Base-by-base conservation (phyloP, 2,329 filamentous ascomycete genomes). In the Zymoseptoria crescenta region DNA sequence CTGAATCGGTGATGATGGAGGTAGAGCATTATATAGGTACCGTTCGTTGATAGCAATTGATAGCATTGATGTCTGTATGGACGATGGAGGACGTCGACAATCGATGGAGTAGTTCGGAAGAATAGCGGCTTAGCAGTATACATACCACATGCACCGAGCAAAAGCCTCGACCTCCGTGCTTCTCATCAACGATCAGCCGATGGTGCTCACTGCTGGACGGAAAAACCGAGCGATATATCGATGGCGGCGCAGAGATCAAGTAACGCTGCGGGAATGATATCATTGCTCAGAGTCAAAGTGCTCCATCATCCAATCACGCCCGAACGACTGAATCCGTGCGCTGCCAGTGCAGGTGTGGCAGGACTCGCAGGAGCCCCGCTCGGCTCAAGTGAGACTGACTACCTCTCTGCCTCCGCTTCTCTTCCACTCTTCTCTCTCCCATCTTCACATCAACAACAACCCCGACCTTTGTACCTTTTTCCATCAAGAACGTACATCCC, bases 331-430 rank as follows among this genome's bases (percentile, higher is more conserved):
- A 21, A 54, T 54, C 54, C 27, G 56, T 13, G 20, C 24, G 21
- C 13, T 16, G 8, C 49, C 27, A 28, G 49, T 52, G 10, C 13
- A n/a, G 35, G 13, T 45, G 35, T 45, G 35, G 35, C 35, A 45
- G 35, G 35, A 45, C 10, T 13, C 35, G 35, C 35, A 45, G 35
- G 35, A 45, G 35, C 35, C 35, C 35, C 35, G 35, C 35, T 45
- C 35, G 35, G 35, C 35, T 45, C 35, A 45, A 24, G 41, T 54
- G 53, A 54, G 48, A 56, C 35, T 45, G 49, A 56, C 50, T n/a
- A 48, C 41, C 52, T 52, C 54, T 52, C 41, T 45, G 52, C 56
- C 27, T 55, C 48, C 55, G 59, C 51, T 58, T 28, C 59, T 55
- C 27, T 50, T 45, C 58, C 41, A 49, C 51, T 54, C 55, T 54